Evolutionary conservation across 1,139 yeast genomes (phyloP).

Genomic region (Yamadazyma pseudoaaseri): DNA sequence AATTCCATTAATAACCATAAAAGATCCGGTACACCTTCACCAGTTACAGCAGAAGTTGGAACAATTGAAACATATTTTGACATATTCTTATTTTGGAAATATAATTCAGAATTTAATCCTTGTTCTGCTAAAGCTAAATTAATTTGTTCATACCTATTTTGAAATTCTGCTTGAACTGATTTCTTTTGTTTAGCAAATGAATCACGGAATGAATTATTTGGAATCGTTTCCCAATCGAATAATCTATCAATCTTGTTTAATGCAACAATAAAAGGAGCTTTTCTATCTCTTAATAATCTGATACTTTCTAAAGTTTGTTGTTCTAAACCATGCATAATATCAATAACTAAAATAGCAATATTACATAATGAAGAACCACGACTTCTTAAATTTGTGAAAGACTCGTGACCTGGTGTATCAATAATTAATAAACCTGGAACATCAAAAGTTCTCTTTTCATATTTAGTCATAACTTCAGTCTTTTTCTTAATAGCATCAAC

Average conservation of each 20-base stretch:
- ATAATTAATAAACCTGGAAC: conserved; percentile 96
- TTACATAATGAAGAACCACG: conserved; percentile 99
- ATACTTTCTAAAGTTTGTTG: conserved; percentile 96
- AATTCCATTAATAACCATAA: conserved; percentile 92
- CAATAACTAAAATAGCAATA: conserved; percentile 96
- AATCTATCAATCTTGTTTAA: conserved; percentile 96
- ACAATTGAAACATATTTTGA: conserved; percentile 92
- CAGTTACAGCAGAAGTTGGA: conserved; percentile 98
- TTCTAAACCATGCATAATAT: conserved; percentile 98
- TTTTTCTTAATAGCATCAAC: conserved; percentile 89
- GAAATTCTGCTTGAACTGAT: conserved; percentile 89
- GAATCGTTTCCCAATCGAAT: conserved; percentile 87
- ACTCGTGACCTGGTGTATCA: conserved; percentile 99
- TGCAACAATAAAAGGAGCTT: conserved; percentile 97
- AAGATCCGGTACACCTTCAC: conserved; percentile 99
- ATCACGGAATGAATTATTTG: conserved; percentile 95
- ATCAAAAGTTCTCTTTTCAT: conserved; percentile 82
- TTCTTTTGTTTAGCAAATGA: conserved; percentile 78
- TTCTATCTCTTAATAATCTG: conserved; percentile 87
- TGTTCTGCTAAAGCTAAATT: conserved; percentile 94
- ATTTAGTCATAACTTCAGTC: conserved; percentile 86
- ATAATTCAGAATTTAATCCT: conserved; percentile 95
- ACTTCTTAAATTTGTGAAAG: conserved; percentile 93
- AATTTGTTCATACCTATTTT: conserved; percentile 80
- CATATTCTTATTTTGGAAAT: conserved; percentile 91